Conservation (phyloP, 345 rosid genomes). For the Boechera stricta region DNA sequence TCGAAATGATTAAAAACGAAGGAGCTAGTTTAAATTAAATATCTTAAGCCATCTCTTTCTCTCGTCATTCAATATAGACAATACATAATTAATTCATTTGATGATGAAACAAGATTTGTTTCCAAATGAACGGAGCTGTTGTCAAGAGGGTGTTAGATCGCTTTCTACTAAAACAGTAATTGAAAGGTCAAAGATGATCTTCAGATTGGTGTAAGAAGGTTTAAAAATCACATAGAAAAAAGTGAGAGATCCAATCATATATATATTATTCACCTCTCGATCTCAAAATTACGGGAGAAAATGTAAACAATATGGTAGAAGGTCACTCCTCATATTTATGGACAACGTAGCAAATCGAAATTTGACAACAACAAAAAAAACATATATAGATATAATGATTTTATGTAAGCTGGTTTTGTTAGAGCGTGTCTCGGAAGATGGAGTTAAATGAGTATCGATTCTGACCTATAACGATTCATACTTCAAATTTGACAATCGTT, state of each 20-base stretch:
- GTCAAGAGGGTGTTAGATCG: slow-evolving; percentile 26
- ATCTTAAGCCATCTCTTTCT: slow-evolving; percentile 20
- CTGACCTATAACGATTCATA: neutral
- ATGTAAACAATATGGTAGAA: slow-evolving; percentile 24
- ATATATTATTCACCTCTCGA: neutral
- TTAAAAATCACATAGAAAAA: neutral
- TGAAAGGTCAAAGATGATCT: slow-evolving; percentile 23
- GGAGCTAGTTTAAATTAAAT: slow-evolving; percentile 1
- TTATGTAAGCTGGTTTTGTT: neutral
- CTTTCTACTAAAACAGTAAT: slow-evolving; percentile 24
- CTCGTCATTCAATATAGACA: neutral
- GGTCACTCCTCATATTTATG: slow-evolving; percentile 24
- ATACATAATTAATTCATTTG: neutral
- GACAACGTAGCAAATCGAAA: slow-evolving; percentile 20
- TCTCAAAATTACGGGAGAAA: slow-evolving; percentile 10
- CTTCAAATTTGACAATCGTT: neutral
- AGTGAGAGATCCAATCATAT: slow-evolving; percentile 11
- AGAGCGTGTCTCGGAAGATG: neutral
- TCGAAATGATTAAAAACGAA: neutral
- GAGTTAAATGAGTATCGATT: neutral
- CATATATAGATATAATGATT: neutral
- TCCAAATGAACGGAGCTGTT: slow-evolving; percentile 17
- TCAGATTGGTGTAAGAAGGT: slow-evolving; percentile 10
- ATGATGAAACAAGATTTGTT: slow-evolving; percentile 34
- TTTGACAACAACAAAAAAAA: slow-evolving; percentile 1